Evolutionary conservation across 148 eudicot species (phyloP), one percentile per base, ranked within the genome.

Genomic region (Limonium bicolor): DNA sequence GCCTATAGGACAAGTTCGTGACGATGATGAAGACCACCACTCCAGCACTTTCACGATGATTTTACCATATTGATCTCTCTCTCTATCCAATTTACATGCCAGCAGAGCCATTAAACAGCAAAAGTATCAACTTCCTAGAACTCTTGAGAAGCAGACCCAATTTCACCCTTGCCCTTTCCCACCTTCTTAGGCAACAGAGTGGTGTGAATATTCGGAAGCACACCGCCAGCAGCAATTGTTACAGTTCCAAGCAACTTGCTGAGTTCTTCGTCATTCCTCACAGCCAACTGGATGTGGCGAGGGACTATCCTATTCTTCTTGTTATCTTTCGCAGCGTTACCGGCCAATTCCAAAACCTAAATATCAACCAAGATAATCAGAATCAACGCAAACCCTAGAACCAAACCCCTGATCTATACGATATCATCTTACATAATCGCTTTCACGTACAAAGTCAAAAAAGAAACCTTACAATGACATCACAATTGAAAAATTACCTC

Each of bases 401-500:
- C n/a, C n/a, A n/a, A n/a, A n/a, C n/a, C n/a, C n/a, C n/a, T n/a
- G n/a, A n/a, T n/a, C n/a, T n/a, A n/a, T n/a, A n/a, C n/a, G n/a
- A n/a, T n/a, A n/a, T n/a, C n/a, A n/a, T n/a, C n/a, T 29, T 29
- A n/a, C 33, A 3, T 0, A 29, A 29, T 29, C 12, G 1, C 7
- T 7, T 29, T 29, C 7, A 29, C 33, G 7, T 1, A 1, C 33
- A n/a, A 8, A 8, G 33, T 7, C 7, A 29, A 29, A 7, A 8
- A 8, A n/a, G 1, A 29, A 29, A 29, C 7, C 33, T n/a, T 29
- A 8, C 3, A 1, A n/a, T 3, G 12, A 29, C 33, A 29, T 7
- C 12, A 7, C 33, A n/a, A 29, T n/a, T 7, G 1, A 29, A 29
- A 7, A n/a, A 2, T 29, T 59, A 65, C 70, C 70, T 65, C 70